Evolutionary conservation across 805 yeast species (phyloP), one percentile per base, ranked within the genome.

Genomic region (Brettanomyces custersianus): DNA sequence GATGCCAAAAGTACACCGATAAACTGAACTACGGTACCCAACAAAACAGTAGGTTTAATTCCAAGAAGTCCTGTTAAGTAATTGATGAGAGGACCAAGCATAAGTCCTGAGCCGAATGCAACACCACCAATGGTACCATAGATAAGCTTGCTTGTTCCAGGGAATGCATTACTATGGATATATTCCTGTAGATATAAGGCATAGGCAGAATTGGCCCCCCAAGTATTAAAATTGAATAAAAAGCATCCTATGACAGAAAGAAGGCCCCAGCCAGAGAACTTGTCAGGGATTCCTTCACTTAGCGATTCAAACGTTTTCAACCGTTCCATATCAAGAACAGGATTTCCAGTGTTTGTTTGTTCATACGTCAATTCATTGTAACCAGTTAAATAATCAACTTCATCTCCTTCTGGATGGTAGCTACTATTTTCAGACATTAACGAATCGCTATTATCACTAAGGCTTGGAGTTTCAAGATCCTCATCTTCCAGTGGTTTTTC

Each of bases 201-300:
- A 49, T 67, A 81, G 3, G 78, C 80, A 5, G 74, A 60, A 43
- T 79, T 80, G 44, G 80, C 70, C 12, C 92, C 92, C 88, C 88
- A 81, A 0, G 84, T 70, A 26, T 70, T 62, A 43, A 74, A 69
- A 52, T 74, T 72, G 28, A 74, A 57, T 4, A 74, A 35, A 20
- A 65, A 58, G 3, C 72, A 66, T 11, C 76, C 72, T 12, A 70
- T 40, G 10, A 72, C 68, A 16, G 49, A 33, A 3, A 47, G 18
- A 15, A 77, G 63, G 0, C 79, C 73, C 80, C 85, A 77, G 2
- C 81, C 84, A 39, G 72, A 69, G 2, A 86, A 86, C 29, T 76
- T 79, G 52, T 80, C 87, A 1, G 78, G 77, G 0, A 59, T 55
- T 2, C 45, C 57, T 18, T 42, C 42, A 19, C 18, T 35, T 6